A percentile compares a stretch with the other conserved stretches of the same genome.
Evolutionary conservation across 306 rosid genomes (phyloP).

Genomic region (Parietaria judaica): DNA sequence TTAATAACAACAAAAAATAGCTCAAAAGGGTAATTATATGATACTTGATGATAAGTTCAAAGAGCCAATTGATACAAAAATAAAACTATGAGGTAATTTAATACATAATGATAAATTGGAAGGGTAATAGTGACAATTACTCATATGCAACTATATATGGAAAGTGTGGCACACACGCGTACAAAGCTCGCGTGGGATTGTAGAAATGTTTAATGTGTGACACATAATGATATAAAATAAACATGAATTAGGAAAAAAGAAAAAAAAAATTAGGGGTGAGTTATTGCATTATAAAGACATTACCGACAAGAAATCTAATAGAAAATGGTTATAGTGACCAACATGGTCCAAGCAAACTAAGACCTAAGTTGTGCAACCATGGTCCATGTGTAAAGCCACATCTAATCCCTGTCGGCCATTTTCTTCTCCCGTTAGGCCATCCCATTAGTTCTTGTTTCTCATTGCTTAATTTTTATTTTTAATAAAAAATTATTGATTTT

Average conservation of each 20-base stretch:
- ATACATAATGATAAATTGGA: too few species aligned
- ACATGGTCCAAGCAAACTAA: constrained; percentile 30
- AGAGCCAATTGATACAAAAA: too few species aligned
- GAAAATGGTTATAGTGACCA: constrained; percentile 51
- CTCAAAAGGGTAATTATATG: too few species aligned
- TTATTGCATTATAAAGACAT: neutral
- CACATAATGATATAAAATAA: neutral
- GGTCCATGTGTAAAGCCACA: constrained; percentile 42
- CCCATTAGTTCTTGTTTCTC: neutral
- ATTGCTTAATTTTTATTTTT: neutral
- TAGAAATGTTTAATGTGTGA: neutral
- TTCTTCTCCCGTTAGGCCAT: constrained; percentile 18
- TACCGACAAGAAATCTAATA: constrained; percentile 58
- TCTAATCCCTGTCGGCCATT: constrained; percentile 44
- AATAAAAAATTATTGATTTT: constrained; percentile 6
- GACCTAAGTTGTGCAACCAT: constrained; percentile 22
- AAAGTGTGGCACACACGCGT: constrained; percentile 32
- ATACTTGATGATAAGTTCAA: too few species aligned
- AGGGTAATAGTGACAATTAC: too few species aligned
- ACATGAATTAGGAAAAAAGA: neutral
- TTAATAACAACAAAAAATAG: too few species aligned
- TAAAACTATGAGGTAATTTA: too few species aligned
- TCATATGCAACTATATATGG: constrained; percentile 12
- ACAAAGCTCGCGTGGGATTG: constrained; percentile 34
- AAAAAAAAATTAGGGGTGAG: neutral